Percentiles rank a stretch among this genome's conserved stretches.
These are phyloP conservation scores for barrel medic (Medicago truncatula) DNA, from an alignment of 306 rosid species.

Conservation along the genomic window DNA sequence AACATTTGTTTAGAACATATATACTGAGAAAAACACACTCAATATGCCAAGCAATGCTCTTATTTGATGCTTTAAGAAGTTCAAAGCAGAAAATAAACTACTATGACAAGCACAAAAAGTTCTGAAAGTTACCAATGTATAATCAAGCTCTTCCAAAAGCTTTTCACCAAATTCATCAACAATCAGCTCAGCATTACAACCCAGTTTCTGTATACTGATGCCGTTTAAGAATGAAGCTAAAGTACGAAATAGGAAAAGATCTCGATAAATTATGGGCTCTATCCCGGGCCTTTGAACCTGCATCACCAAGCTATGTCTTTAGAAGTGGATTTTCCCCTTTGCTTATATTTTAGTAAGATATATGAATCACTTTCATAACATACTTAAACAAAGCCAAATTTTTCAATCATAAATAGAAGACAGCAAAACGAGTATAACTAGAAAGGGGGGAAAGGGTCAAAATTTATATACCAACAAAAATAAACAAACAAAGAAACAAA, in stretches of 20 bases:
- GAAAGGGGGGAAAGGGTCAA: slow-evolving; percentile 22
- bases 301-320: slow-evolving; percentile 33
- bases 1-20: slow-evolving; percentile 25
- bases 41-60: slow-evolving; percentile 23
- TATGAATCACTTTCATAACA: slow-evolving; percentile 30
- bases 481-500: not conserved
- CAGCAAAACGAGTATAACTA: not conserved
- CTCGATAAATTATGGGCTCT: slow-evolving; percentile 93
- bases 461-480: not conserved
- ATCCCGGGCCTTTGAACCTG: slow-evolving; percentile 97
- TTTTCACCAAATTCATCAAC: slow-evolving; percentile 99
- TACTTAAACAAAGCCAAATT: slow-evolving; percentile 16
- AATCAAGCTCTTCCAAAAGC: slow-evolving; percentile 99
- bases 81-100: slow-evolving; percentile 29
- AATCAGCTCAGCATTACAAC: slow-evolving; percentile 97
- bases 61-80: slow-evolving; percentile 19
- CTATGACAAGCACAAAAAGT: slow-evolving; percentile 41
- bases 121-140: slow-evolving; percentile 77
- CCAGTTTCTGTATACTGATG: slow-evolving; percentile 88
- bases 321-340: slow-evolving; percentile 19
- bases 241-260: slow-evolving; percentile 92
- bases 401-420: slow-evolving; percentile 23
- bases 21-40: slow-evolving; percentile 4
- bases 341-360: slow-evolving; percentile 36
- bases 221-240: slow-evolving; percentile 94